These are phyloP conservation scores for Microascus cirrosus DNA, from an alignment of 2,329 filamentous ascomycete species.

Conservation along the genomic window DNA sequence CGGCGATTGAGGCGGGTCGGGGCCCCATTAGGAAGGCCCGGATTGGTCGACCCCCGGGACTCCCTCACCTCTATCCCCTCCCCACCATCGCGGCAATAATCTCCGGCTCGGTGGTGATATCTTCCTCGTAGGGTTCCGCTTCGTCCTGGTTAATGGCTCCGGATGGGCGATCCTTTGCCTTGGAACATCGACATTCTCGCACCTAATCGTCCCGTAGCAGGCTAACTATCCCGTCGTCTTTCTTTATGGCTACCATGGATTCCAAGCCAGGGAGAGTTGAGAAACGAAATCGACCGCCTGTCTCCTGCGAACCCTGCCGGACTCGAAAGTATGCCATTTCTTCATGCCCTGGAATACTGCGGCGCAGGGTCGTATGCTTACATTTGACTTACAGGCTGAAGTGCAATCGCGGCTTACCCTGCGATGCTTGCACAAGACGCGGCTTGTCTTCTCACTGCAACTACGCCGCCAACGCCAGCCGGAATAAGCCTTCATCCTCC, in stretches of 20 bases:
- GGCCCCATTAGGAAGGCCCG: not conserved
- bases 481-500: conserved; percentile 6
- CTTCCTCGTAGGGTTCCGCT: too few relatives aligned
- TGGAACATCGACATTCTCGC: not conserved
- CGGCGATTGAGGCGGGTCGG: not conserved
- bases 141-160: too few relatives aligned
- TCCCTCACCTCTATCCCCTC: too few relatives aligned
- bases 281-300: conserved; percentile 20
- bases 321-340: conserved; percentile 16
- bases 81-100: too few relatives aligned
- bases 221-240: not conserved
- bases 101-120: too few relatives aligned
- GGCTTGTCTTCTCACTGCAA: conserved; percentile 13
- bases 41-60: too few relatives aligned
- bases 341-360: not conserved
- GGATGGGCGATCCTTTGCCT: too few relatives aligned
- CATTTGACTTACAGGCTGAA: conserved; percentile 14
- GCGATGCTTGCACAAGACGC: conserved; percentile 16
- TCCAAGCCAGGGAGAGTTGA: conserved; percentile 11
- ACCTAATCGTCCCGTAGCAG: not conserved
- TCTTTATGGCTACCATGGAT: not conserved
- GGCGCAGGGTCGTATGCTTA: not conserved
- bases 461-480: conserved; percentile 18
- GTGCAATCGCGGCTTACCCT: conserved; percentile 19
- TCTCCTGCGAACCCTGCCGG: conserved; percentile 22